Evolutionary conservation across 805 yeast species (phyloP).

Genomic region (Limtongia smithiae): DNA sequence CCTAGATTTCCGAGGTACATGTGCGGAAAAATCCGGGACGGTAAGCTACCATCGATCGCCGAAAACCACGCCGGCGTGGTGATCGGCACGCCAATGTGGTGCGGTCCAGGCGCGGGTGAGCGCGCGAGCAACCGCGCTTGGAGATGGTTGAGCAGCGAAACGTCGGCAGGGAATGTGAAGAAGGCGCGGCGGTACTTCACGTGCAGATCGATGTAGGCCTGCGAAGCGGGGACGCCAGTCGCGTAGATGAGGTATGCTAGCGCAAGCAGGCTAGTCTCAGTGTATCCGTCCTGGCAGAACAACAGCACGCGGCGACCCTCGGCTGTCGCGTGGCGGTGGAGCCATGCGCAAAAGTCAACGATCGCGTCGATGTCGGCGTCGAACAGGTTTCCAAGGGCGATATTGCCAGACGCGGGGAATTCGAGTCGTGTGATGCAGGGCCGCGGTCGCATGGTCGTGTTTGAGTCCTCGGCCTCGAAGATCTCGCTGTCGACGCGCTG

Average conservation of each 20-base stretch:
- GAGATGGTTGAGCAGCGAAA: constrained; percentile 58
- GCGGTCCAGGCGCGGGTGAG: constrained; percentile 38
- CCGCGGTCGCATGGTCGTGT: no score
- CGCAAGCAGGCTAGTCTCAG: constrained; percentile 77
- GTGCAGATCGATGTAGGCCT: constrained; percentile 66
- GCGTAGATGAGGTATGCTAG: constrained; percentile 70
- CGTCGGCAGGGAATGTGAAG: constrained; percentile 76
- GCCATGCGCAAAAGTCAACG: constrained; percentile 64
- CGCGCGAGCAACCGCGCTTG: constrained; percentile 57
- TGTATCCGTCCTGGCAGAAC: constrained; percentile 86
- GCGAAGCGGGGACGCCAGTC: constrained; percentile 55
- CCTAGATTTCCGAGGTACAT: constrained; percentile 77
- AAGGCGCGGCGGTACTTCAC: constrained; percentile 67
- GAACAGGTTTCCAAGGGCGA: constrained; percentile 68
- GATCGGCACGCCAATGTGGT: constrained; percentile 4
- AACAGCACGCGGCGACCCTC: constrained; percentile 45
- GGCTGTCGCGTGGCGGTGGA: constrained; percentile 41
- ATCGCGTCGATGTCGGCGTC: constrained; percentile 61
- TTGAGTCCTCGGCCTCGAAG: constrained; percentile 1
- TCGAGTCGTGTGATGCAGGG: constrained; percentile 24
- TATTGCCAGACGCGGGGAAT: constrained; percentile 82
- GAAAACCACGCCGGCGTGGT: constrained; percentile 35
- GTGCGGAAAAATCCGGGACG: constrained; percentile 79
- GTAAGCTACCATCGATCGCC: constrained; percentile 60
- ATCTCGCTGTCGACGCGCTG: constrained; percentile 16